Evolutionary conservation across 1,284 basidiomycete genomes (phyloP), one percentile per base, ranked within the genome.

Genomic region (Fomitiporia mediterranea): DNA sequence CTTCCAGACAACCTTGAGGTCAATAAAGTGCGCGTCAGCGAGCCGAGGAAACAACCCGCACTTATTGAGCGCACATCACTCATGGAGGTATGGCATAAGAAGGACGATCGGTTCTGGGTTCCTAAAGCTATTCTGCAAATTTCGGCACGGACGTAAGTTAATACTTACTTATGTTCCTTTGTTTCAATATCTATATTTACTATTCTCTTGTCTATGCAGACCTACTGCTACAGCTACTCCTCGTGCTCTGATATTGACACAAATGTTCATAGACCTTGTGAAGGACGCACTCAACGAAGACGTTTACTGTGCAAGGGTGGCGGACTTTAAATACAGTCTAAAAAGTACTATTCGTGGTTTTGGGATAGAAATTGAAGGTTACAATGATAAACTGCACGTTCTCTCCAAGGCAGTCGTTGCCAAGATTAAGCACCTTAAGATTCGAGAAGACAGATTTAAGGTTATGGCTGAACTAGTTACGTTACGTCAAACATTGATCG

Each of bases 81-180:
- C 30, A 88, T 86, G 1, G 78, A 83, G 17, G 71, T 97, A 8
- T 98, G 94, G 94, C 83, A 94, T 73, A 98, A 98, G 77, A 94
- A 93, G 67, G 94, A 98, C 67, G 94, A 98, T 70, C 81, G 79
- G 58, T 98, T 95, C 75, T 96, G 92, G 89, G 82, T 94, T 5
- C 95, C 95, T 34, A 6, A 91, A 66, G 91, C 91, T 2, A 75
- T 80, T 57, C 78, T 85, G n/a, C 69, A 83, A 55, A 74, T 93
- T 50, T 82, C 89, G 61, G 73, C 93, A 43, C 77, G 84, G 63
- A 89, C 81, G 87, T 88, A 64, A 43, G 68, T 34, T 34, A 6
- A 6, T 34, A 6, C 32, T 34, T 34, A 23, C 13, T 28, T 17
- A 7, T 32, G 17, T 9, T 19, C 23, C 19, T 28, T 35, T 6